phyloP scores from a whole-genome alignment of 169 alveolate genomes.

The Plasmodium knowlesi region DNA sequence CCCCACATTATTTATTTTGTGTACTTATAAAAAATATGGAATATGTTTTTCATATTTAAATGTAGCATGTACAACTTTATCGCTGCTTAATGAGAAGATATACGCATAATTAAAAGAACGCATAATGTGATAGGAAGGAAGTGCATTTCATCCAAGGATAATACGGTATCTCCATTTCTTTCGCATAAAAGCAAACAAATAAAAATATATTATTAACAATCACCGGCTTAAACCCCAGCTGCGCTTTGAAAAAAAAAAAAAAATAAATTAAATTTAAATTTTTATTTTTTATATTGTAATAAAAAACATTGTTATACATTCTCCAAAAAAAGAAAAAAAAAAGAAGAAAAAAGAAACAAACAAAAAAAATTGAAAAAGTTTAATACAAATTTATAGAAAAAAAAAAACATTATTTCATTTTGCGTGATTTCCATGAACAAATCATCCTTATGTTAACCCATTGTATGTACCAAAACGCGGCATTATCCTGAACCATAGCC shows the following conservation, averaged over 20 bases:
- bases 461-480: neutral
- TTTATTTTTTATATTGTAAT: neutral
- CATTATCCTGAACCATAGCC: neutral
- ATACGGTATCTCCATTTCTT: neutral
- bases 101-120: neutral
- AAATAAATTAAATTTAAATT: neutral
- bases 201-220: neutral
- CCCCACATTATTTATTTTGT: neutral
- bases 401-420: neutral
- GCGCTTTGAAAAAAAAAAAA: neutral
- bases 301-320: neutral
- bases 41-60: neutral
- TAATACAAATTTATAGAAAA: conserved; percentile 3
- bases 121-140: neutral
- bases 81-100: neutral
- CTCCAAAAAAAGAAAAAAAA: conserved; percentile 13
- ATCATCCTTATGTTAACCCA: neutral
- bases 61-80: neutral
- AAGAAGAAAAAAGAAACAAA: neutral
- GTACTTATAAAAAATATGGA: neutral
- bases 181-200: neutral
- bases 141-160: neutral
- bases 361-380: conserved; percentile 3
- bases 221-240: neutral
- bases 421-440: neutral